Conservation (phyloP, 129 eudicot species). For the Deinandra increscens region DNA sequence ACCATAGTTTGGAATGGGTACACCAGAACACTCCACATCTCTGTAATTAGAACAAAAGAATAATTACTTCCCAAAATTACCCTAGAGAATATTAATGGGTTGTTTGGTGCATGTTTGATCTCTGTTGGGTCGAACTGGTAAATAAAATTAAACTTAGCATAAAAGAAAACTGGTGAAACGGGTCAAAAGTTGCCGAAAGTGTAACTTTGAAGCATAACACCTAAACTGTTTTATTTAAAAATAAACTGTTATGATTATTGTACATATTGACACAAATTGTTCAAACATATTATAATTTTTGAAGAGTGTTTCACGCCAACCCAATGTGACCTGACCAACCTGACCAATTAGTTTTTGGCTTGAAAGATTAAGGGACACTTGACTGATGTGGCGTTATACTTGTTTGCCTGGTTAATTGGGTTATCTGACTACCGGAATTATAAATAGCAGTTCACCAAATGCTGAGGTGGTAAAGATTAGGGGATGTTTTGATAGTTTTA, state of each 20-base stretch:
- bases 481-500: no score
- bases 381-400: background rate
- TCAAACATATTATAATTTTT: background rate
- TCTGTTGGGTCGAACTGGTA: background rate
- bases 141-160: background rate
- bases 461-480: no score
- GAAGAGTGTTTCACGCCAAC: background rate
- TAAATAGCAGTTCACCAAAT: no score
- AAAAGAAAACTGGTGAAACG: background rate
- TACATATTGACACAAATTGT: background rate
- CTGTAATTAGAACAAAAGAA: constrained; percentile 35
- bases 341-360: no score
- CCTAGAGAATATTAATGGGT: background rate
- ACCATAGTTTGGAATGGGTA: constrained; percentile 45
- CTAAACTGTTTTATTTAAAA: background rate
- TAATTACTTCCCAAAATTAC: constrained; percentile 8
- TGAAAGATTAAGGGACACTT: no score
- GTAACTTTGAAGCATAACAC: background rate
- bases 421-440: no score
- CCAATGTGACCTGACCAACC: background rate
- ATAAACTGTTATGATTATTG: background rate
- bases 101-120: background rate
- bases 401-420: background rate
- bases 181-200: background rate
- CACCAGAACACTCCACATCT: constrained; percentile 62